These are phyloP conservation scores for Cucumis melo DNA, from an alignment of 306 rosid genomes.

Conservation along the genomic window DNA sequence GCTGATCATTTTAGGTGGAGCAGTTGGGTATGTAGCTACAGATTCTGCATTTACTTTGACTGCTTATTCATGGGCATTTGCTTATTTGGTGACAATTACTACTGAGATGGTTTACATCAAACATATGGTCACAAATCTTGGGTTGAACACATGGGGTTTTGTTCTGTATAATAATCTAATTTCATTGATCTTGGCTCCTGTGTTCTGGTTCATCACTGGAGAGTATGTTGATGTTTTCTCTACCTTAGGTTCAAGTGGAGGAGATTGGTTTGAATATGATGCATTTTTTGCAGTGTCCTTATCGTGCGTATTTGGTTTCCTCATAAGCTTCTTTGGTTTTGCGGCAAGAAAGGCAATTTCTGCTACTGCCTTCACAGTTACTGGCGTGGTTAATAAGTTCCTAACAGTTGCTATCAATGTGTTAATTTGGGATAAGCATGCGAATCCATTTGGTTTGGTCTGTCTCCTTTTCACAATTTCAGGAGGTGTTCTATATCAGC, in stretches of 20 bases:
- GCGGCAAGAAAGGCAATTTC: constrained; percentile 88
- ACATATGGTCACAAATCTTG: constrained; percentile 89
- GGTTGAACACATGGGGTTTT: constrained; percentile 87
- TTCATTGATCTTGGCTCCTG: constrained; percentile 75
- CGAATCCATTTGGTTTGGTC: constrained; percentile 75
- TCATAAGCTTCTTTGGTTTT: constrained; percentile 89
- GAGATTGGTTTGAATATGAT: constrained; percentile 31
- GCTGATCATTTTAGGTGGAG: constrained; percentile 68
- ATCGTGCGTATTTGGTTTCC: constrained; percentile 82
- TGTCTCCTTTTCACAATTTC: constrained; percentile 69
- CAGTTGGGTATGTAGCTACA: constrained; percentile 79
- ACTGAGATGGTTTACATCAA: constrained; percentile 97
- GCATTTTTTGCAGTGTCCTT: constrained; percentile 53
- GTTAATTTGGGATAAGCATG: constrained; percentile 88
- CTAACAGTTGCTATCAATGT: constrained; percentile 87
- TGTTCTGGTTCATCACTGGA: constrained; percentile 68
- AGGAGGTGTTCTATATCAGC: constrained; percentile 92
- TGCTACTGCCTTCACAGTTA: constrained; percentile 87
- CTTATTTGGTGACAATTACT: constrained; percentile 72
- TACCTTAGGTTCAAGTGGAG: constrained; percentile 35
- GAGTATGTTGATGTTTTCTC: constrained; percentile 61
- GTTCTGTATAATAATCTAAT: constrained; percentile 70
- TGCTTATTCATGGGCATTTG: constrained; percentile 93
- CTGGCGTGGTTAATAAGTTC: constrained; percentile 94
- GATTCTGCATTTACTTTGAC: constrained; percentile 74